Evolutionary conservation across 148 eudicot genomes (phyloP).

Genomic region (Persicaria tinctoria): DNA sequence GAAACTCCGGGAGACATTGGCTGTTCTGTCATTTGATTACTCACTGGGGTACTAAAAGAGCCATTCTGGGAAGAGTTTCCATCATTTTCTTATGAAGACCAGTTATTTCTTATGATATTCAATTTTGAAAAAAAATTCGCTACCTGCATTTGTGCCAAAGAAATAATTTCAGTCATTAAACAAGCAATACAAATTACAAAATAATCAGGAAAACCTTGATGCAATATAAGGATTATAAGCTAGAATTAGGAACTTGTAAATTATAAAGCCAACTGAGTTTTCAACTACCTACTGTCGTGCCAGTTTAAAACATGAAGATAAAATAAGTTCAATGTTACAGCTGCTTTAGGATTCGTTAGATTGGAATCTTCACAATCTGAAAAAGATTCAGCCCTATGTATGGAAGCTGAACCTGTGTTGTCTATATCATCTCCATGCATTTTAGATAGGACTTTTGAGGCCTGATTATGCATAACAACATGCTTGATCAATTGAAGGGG

Average conservation of each 20-base stretch:
- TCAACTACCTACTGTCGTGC: background rate
- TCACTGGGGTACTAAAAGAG: conserved; percentile 11
- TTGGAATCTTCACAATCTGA: conserved; percentile 21
- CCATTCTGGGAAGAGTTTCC: conserved; percentile 24
- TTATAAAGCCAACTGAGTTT: background rate
- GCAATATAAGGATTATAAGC: background rate
- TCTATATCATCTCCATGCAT: conserved; percentile 23
- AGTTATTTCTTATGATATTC: conserved; percentile 26
- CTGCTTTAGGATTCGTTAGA: conserved; percentile 29
- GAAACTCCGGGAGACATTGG: conserved; percentile 19
- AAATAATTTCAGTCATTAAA: background rate
- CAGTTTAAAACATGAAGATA: background rate
- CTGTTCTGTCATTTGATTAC: conserved; percentile 14
- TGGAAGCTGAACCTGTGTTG: conserved; percentile 16
- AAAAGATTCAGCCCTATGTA: conserved; percentile 25
- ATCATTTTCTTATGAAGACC: conserved; percentile 24
- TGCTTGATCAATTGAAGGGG: conserved; percentile 17
- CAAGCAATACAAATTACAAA: background rate
- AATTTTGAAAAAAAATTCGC: conserved; percentile 48
- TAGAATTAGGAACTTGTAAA: background rate
- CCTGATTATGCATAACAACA: conserved; percentile 35
- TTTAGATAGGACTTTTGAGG: conserved; percentile 46
- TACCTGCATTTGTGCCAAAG: conserved; percentile 35
- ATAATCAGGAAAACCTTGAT: background rate
- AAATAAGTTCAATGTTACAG: conserved; percentile 30